Evolutionary conservation across 495 filamentous ascomycete genomes (phyloP).

Genomic region (Choiromyces venosus): DNA sequence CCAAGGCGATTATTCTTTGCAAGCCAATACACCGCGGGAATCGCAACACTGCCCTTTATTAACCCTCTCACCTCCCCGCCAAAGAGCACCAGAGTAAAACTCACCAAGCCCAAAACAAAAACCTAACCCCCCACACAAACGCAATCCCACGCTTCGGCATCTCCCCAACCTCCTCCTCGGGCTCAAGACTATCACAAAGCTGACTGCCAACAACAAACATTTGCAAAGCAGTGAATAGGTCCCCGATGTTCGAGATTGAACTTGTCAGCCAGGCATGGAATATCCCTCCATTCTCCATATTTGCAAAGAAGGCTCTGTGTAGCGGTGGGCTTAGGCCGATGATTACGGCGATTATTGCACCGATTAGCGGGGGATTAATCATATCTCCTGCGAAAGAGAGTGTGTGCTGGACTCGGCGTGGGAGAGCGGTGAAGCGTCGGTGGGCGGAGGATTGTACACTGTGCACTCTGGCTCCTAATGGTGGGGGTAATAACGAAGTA

Average conservation of each 20-base stretch:
- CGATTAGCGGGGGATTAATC: constrained; percentile 62
- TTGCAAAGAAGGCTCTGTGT: constrained; percentile 62
- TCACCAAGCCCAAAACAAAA: constrained; percentile 61
- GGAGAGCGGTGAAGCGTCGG: constrained; percentile 45
- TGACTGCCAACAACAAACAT: constrained; percentile 69
- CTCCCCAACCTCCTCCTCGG: constrained; percentile 51
- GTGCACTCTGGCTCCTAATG: neutral
- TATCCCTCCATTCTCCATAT: constrained; percentile 59
- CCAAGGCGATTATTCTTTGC: constrained; percentile 55
- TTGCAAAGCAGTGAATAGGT: constrained; percentile 65
- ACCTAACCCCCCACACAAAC: constrained; percentile 56
- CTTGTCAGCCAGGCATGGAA: constrained; percentile 67
- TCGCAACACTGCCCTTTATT: constrained; percentile 44
- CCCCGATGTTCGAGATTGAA: constrained; percentile 60
- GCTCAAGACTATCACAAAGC: constrained; percentile 51
- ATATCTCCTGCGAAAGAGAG: constrained; percentile 52
- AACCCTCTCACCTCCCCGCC: neutral
- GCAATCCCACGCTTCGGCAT: constrained; percentile 49
- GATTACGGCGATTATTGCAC: constrained; percentile 56
- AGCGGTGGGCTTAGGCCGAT: constrained; percentile 60
- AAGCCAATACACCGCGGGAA: constrained; percentile 58
- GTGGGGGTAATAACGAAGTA: constrained; percentile 17
- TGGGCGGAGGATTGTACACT: constrained; percentile 14
- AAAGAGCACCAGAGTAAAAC: constrained; percentile 21
- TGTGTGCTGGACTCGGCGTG: constrained; percentile 41